A percentile compares a stretch with the other conserved stretches of the same genome.
Evolutionary conservation across 148 eudicot genomes (phyloP).

Genomic region (Selenicereus undatus): DNA sequence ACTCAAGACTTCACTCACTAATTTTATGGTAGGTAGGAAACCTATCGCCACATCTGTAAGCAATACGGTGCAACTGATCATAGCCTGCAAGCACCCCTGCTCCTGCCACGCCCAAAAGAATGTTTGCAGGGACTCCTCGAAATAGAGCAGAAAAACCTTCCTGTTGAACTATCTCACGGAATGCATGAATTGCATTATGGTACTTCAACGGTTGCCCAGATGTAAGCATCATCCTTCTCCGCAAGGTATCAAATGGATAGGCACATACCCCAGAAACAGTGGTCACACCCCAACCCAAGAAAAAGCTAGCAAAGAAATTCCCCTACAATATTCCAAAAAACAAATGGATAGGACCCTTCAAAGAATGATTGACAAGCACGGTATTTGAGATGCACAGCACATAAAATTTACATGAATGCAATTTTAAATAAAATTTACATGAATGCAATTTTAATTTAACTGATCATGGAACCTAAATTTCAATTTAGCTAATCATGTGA

Average conservation of each 20-base stretch:
- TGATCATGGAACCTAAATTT: background rate
- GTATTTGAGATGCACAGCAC: background rate
- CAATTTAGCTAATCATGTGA: background rate
- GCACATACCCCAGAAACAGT: slow-evolving; percentile 84
- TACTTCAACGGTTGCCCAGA: slow-evolving; percentile 80
- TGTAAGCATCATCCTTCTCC: slow-evolving; percentile 95
- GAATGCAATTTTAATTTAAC: too few relatives aligned
- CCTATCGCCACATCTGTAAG: slow-evolving; percentile 36
- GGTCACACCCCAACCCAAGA: slow-evolving; percentile 88
- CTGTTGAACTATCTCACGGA: slow-evolving; percentile 54
- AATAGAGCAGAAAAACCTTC: slow-evolving; percentile 75
- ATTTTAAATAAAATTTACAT: background rate
- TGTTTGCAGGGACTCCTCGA: slow-evolving; percentile 82
- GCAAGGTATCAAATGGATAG: slow-evolving; percentile 86
- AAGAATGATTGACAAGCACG: background rate
- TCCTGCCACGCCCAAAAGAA: slow-evolving; percentile 92
- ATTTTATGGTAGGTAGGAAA: slow-evolving; percentile 37
- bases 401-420: background rate
- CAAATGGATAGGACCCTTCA: background rate
- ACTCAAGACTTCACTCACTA: slow-evolving; percentile 22
- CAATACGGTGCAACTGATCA: slow-evolving; percentile 63
- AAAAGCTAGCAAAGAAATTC: slow-evolving; percentile 87
- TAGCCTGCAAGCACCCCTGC: slow-evolving; percentile 96
- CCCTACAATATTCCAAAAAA: slow-evolving; percentile 43
- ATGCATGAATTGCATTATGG: slow-evolving; percentile 58